Evolutionary conservation across 73 alveolate species (phyloP).

Genomic region (Symbiodinium pilosum): DNA sequence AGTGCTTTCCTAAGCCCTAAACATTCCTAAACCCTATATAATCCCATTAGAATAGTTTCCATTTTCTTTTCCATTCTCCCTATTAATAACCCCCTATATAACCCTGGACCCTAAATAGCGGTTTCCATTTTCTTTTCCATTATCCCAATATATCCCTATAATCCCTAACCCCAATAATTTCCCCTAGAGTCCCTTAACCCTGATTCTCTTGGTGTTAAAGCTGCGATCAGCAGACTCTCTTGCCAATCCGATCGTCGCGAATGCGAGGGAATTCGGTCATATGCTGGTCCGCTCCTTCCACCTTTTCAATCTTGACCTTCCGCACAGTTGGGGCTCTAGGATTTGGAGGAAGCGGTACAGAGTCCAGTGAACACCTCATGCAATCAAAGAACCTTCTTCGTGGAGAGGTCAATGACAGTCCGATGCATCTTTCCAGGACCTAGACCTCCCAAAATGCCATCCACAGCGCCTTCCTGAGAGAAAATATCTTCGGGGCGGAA

Average conservation of each 20-base stretch:
- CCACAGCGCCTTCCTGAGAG: background rate
- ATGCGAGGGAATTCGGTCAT: slow-evolving; percentile 87
- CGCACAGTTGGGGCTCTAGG: background rate
- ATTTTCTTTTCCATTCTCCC: too few species aligned
- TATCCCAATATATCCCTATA: too few species aligned
- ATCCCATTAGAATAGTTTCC: too few species aligned
- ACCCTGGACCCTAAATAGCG: too few species aligned
- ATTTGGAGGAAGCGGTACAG: background rate
- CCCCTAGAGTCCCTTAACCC: too few species aligned
- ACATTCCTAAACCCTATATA: too few species aligned
- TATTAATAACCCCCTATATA: too few species aligned
- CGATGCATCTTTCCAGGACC: slow-evolving; percentile 58
- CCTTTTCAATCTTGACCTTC: slow-evolving; percentile 62
- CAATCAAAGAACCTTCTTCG: background rate
- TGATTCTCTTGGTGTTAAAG: too few species aligned
- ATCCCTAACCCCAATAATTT: too few species aligned
- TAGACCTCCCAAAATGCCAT: slow-evolving; percentile 50
- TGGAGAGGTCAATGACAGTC: slow-evolving; percentile 2
- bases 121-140: too few species aligned
- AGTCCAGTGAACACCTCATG: background rate
- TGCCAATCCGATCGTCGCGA: slow-evolving; percentile 68
- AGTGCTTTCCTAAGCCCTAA: too few species aligned
- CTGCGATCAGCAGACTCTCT: background rate
- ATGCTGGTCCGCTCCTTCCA: slow-evolving; percentile 23
- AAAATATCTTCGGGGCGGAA: too few species aligned